Evolutionary conservation across 352 stramenopile genomes (phyloP), one percentile per base, ranked within the genome.

Genomic region (Phytophthora sansomeana): DNA sequence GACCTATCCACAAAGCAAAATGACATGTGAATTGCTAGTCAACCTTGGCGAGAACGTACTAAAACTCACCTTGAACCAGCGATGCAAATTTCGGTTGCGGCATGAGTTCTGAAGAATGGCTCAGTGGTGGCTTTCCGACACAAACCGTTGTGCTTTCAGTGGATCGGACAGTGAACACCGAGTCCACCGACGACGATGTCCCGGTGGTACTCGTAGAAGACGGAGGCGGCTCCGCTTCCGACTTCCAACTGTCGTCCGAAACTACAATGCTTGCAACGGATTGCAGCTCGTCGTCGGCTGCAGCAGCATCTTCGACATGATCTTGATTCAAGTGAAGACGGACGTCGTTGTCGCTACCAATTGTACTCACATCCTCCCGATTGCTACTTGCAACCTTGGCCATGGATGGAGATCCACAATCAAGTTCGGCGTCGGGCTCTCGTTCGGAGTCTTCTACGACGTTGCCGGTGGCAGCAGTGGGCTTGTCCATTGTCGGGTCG

Each of bases 1-100:
- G 78, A 43, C 80, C 85, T 79, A 64, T 50, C 1, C 17, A 29
- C 21, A 52, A 62, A 6, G 35, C 7, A 58, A 59, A 17, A 48
- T 32, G 6, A 14, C 4, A 8, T 4, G 35, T 62, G 43, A 66
- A 41, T 60, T 58, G 54, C 28, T 21, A 54, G 10, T 21, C 6
- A 14, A 46, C 7, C 9, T 6, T 30, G 29, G 3, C 7, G 7
- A 28, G 35, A 46, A 30, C 13, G 17, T 14, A 14, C 26, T 26
- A 4, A 53, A 29, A 55, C 63, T 57, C 38, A 73, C 70, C 70
- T 75, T 64, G 50, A 29, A 52, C 21, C 1, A 33, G 66, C 11
- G 47, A 51, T 26, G 42, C 54, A 21, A 51, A 29, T 13, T 53
- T 69, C 8, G 44, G 46, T 19, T 46, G 46, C 14, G 43, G 39